Conservation (phyloP, 192 early-diverging fungal genomes). For the Backusella circina region DNA sequence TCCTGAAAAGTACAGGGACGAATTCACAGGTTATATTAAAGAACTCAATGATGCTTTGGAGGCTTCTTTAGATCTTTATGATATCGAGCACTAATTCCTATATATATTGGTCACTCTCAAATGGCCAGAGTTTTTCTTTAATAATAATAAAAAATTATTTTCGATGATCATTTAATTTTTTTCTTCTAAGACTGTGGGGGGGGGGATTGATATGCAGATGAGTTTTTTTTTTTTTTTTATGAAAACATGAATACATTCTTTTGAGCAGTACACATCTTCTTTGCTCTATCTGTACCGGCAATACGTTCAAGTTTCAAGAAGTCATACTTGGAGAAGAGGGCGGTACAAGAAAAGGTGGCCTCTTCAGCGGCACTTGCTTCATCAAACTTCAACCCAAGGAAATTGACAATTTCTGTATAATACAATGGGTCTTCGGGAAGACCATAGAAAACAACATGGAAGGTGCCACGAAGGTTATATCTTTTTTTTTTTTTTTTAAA, state of each 20-base stretch:
- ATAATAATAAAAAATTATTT: not conserved
- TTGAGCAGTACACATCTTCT: slow-evolving; percentile 66
- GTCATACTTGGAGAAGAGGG: slow-evolving; percentile 80
- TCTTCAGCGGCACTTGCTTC: slow-evolving; percentile 47
- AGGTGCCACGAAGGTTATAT: slow-evolving; percentile 78
- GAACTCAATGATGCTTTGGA: not conserved
- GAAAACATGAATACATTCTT: slow-evolving; percentile 56
- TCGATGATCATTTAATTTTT: not conserved
- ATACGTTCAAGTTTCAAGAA: slow-evolving; percentile 84
- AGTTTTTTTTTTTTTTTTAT: slow-evolving; percentile 3
- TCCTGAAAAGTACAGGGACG: not conserved
- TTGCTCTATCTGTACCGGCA: slow-evolving; percentile 73
- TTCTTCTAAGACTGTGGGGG: not conserved
- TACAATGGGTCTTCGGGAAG: slow-evolving; percentile 82
- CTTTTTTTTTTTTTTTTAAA: too few species aligned
- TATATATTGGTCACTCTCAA: not conserved
- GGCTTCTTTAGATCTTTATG: not conserved
- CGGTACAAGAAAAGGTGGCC: slow-evolving; percentile 58
- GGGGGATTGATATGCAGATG: not conserved
- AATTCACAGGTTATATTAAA: not conserved
- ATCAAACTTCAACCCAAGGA: slow-evolving; percentile 50
- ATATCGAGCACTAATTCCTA: not conserved
- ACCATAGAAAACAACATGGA: slow-evolving; percentile 86
- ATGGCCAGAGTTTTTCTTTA: not conserved
- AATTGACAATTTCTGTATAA: slow-evolving; percentile 89